These are phyloP conservation scores for Thelonectria rubi DNA, from an alignment of 2,329 filamentous ascomycete species.

Conservation along the genomic window DNA sequence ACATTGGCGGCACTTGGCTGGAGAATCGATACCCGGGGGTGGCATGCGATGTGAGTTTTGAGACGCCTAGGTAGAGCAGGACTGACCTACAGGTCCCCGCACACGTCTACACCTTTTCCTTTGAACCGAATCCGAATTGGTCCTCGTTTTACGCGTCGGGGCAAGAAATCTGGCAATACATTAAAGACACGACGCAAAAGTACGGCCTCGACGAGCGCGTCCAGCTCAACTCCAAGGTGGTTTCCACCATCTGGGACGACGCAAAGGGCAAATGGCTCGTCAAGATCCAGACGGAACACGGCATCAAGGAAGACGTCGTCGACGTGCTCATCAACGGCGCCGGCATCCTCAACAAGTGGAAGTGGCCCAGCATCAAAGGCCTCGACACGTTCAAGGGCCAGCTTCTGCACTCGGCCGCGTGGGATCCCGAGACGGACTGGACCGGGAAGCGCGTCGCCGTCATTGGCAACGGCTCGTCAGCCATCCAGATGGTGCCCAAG, in stretches of 20 bases:
- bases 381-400: conserved; percentile 58
- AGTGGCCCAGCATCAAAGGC: conserved; percentile 60
- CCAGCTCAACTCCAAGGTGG: conserved; percentile 15
- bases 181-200: conserved; percentile 14
- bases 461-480: conserved; percentile 61
- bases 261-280: conserved; percentile 6
- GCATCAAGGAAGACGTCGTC: not conserved
- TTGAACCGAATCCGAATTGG: conserved; percentile 25
- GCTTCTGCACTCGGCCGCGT: conserved; percentile 58
- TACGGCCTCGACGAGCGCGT: conserved; percentile 19
- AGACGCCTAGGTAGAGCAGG: no score
- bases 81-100: conserved; percentile 9
- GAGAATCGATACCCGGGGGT: conserved; percentile 31
- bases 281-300: not conserved
- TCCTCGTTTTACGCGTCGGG: conserved; percentile 16
- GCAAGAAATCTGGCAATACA: conserved; percentile 18
- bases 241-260: conserved; percentile 12
- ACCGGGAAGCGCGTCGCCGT: conserved; percentile 56
- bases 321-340: conserved; percentile 14
- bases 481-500: conserved; percentile 58
- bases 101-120: conserved; percentile 23
- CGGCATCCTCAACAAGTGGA: conserved; percentile 20
- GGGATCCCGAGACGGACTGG: conserved; percentile 43
- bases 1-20: conserved; percentile 29
- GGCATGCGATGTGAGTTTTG: conserved; percentile 17